phyloP scores from a whole-genome alignment of 108 stramenopile genomes.

The Discostella pseudostelligera region DNA sequence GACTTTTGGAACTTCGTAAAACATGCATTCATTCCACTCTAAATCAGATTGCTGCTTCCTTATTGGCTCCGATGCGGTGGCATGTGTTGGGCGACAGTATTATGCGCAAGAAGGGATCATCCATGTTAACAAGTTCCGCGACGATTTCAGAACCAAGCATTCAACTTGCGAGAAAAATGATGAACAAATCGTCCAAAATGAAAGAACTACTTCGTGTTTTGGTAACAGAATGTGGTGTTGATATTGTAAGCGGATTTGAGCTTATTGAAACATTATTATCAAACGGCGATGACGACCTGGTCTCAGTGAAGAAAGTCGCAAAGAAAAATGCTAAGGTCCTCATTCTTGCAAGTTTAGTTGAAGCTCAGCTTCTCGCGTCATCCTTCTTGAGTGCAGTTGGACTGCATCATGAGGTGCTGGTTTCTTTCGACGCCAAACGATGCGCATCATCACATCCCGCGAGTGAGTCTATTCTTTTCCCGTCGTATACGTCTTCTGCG shows the following conservation, averaged over 20 bases:
- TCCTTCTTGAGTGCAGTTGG: constrained; percentile 69
- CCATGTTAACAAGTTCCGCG: constrained; percentile 3
- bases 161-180: constrained; percentile 43
- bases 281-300: constrained; percentile 15
- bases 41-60: constrained; percentile 23
- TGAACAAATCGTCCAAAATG: constrained; percentile 66
- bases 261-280: constrained; percentile 7
- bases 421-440: constrained; percentile 9
- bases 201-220: constrained; percentile 60
- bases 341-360: constrained; percentile 70
- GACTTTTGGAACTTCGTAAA: constrained; percentile 36
- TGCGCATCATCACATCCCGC: background rate
- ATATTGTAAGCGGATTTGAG: constrained; percentile 12
- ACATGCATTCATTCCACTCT: constrained; percentile 43
- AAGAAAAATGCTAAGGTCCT: constrained; percentile 54
- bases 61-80: constrained; percentile 27
- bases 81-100: constrained; percentile 6
- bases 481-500: background rate
- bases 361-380: constrained; percentile 55
- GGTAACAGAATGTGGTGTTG: constrained; percentile 49
- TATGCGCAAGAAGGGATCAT: background rate
- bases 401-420: constrained; percentile 54
- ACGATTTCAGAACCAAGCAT: constrained; percentile 53
- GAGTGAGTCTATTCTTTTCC: background rate
- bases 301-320: background rate